A percentile compares a stretch with the other conserved stretches of the same genome.
phyloP scores from a whole-genome alignment of 1,284 basidiomycete species.

The Marasmius tenuissimus region DNA sequence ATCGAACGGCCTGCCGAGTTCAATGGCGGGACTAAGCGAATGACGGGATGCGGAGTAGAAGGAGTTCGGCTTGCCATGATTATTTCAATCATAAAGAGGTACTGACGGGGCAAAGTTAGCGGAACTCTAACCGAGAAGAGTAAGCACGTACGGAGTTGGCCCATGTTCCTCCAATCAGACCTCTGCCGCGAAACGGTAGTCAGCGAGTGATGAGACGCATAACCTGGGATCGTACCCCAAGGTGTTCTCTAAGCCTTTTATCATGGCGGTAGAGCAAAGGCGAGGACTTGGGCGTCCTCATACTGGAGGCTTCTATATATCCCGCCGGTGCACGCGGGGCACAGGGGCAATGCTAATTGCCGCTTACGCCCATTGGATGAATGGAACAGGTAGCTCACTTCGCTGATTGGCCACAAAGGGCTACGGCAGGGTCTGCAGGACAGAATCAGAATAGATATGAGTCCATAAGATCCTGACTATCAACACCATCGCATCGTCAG shows the following conservation, averaged over 20 bases:
- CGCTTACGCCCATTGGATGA: too few species aligned
- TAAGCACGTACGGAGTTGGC: not conserved
- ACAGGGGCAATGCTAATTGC: too few species aligned
- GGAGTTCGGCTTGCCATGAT: not conserved
- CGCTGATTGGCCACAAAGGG: too few species aligned
- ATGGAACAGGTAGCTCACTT: too few species aligned
- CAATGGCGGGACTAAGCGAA: not conserved
- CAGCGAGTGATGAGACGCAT: not conserved
- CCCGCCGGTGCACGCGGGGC: not conserved
- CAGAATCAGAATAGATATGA: too few species aligned
- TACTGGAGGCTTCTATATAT: not conserved
- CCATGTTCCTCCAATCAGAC: not conserved
- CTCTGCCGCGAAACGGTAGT: not conserved
- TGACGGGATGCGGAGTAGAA: not conserved
- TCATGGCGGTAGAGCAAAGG: not conserved
- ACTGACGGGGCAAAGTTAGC: not conserved
- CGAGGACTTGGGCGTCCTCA: not conserved
- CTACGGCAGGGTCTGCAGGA: too few species aligned
- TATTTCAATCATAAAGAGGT: not conserved
- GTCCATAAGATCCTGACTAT: too few species aligned
- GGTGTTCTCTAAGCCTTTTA: not conserved
- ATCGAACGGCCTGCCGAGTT: not conserved
- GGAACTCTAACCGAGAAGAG: not conserved
- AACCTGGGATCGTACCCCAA: not conserved
- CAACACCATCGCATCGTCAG: too few species aligned